Evolutionary conservation across 768 basidiomycete species (phyloP).

Genomic region (Xerocomus potaroensis): DNA sequence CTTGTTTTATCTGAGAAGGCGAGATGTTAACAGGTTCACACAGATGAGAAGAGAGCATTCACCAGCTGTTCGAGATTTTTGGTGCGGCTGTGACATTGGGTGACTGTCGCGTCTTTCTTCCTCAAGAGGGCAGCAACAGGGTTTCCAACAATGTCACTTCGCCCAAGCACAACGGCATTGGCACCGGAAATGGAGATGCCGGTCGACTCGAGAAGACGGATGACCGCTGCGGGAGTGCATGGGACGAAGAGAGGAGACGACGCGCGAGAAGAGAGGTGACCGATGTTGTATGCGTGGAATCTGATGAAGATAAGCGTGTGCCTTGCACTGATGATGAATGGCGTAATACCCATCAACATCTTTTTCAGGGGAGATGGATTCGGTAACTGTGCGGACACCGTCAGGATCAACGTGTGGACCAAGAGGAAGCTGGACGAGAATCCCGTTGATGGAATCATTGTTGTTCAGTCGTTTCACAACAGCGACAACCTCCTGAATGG

Average conservation of each 20-base stretch:
- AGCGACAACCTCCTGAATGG: conserved; percentile 70
- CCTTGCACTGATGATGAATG: conserved; percentile 1
- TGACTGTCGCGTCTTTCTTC: conserved; percentile 91
- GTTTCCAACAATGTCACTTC: conserved; percentile 96
- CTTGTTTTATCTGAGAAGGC: conserved; percentile 62
- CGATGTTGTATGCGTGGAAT: conserved; percentile 98
- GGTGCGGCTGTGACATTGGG: conserved; percentile 93
- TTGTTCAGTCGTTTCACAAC: conserved; percentile 79
- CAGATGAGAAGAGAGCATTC: conserved; percentile 26
- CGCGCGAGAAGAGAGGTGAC: conserved; percentile 87
- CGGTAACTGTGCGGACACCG: conserved; percentile 89
- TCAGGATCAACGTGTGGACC: conserved; percentile 76
- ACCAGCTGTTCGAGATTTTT: conserved; percentile 78
- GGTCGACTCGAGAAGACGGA: conserved; percentile 87
- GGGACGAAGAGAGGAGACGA: conserved; percentile 87
- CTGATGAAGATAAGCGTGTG: conserved; percentile 36
- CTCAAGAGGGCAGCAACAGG: conserved; percentile 90
- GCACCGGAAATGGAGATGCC: conserved; percentile 72
- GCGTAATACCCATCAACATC: conserved; percentile 87
- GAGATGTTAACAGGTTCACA: conserved; percentile 3
- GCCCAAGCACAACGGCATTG: conserved; percentile 88
- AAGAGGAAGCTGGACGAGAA: conserved; percentile 94
- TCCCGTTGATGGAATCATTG: conserved; percentile 77
- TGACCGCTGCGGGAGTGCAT: conserved; percentile 93
- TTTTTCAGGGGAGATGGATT: conserved; percentile 89